Base-by-base conservation (phyloP, 768 basidiomycete genomes). In the Tylopilus balloui region DNA sequence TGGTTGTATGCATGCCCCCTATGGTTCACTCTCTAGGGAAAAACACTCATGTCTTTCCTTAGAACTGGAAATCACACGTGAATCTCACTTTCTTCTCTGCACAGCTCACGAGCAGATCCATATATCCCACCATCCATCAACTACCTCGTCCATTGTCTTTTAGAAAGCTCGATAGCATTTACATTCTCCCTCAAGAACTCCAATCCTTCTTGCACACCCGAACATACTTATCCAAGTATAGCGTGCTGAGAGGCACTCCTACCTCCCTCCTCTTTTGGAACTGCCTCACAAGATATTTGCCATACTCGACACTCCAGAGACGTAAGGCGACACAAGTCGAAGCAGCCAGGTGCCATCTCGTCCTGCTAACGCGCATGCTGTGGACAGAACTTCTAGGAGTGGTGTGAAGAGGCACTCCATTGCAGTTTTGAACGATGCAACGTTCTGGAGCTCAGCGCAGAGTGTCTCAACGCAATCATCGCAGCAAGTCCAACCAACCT, bases 321-420 rank as follows among this genome's bases (percentile, higher is more conserved):
- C 74, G 25, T 67, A 71, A 38, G 88, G 58, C n/a, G 66, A 69
- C 53, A 71, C 63, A 11, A 88, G 71, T 38, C 71, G 69, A 21
- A 84, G 84, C 35, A 82, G 76, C 57, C 68, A 76, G 15, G 44
- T 19, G 12, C 47, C 41, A 6, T 38, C 23, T 19, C 45, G 52
- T 29, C 51, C 48, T 2, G 32, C 6, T 10, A 38, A 17, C 13
- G 34, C 38, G 29, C 42, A 37, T 2, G 47, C 38, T 3, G 20
- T 9, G 29, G 19, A 23, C 14, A 70, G 49, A 37, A 52, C 23
- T 15, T 50, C 42, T 19, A 70, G 25, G 43, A 74, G 75, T 1
- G 6, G 53, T 27, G 57, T 55, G 28, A 74, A 73, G 48, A 71
- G 51, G 52, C 65, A 60, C 20, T 45, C 36, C 58, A 41, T 55